Percentiles rank a stretch among this genome's conserved stretches.
These are phyloP conservation scores for Suillus lakei DNA, from an alignment of 768 basidiomycete species.

Conservation along the genomic window DNA sequence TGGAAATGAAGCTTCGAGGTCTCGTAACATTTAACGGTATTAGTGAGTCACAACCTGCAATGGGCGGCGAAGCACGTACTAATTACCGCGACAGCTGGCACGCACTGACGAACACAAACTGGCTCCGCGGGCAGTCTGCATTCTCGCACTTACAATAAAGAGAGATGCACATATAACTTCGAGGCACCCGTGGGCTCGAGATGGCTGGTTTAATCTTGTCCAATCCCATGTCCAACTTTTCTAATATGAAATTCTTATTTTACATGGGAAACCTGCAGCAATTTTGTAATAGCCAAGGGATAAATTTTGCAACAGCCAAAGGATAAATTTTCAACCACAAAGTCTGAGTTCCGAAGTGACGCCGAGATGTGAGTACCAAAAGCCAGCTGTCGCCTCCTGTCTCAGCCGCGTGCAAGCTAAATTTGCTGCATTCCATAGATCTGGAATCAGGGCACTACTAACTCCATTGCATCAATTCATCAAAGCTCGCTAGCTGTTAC, in stretches of 20 bases:
- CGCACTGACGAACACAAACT: neutral
- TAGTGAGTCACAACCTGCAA: neutral
- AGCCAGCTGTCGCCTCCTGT: neutral
- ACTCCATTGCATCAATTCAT: neutral
- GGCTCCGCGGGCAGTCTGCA: neutral
- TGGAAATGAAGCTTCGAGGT: neutral
- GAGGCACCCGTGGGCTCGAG: neutral
- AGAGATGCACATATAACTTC: neutral
- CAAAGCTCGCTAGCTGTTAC: neutral
- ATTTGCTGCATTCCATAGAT: neutral
- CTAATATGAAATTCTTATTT: neutral
- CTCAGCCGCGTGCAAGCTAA: neutral
- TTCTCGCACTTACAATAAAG: neutral
- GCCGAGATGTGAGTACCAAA: neutral
- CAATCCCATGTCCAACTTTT: neutral
- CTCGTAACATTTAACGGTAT: neutral
- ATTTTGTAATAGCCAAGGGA: neutral
- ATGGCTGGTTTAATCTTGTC: neutral
- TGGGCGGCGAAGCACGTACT: neutral
- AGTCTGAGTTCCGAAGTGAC: neutral
- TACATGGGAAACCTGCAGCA: slow-evolving; percentile 2
- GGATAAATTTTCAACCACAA: neutral
- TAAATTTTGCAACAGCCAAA: neutral
- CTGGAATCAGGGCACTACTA: neutral
- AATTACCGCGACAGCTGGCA: neutral